Evolutionary conservation across 2,329 filamentous ascomycete genomes (phyloP).

Genomic region (Didymellaceae sp.): DNA sequence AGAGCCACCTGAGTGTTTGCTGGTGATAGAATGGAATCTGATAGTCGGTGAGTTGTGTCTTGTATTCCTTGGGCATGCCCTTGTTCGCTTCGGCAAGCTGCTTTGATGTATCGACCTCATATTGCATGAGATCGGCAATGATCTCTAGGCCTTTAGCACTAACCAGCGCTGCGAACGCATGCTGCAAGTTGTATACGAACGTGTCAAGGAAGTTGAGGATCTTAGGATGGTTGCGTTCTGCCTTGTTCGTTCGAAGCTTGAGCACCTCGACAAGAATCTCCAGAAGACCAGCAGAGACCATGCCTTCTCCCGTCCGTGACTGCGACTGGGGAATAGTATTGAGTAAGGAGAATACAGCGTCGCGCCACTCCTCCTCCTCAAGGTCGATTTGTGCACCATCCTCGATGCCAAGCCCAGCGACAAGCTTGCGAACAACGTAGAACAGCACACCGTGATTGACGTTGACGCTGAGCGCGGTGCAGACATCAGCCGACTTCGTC

Average conservation of each 20-base stretch:
- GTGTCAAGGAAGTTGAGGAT: constrained; percentile 88
- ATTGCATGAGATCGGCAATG: constrained; percentile 85
- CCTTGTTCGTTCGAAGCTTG: constrained; percentile 78
- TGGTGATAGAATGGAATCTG: constrained; percentile 92
- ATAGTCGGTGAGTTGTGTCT: constrained; percentile 87
- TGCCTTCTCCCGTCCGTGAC: constrained; percentile 76
- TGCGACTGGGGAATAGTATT: constrained; percentile 76
- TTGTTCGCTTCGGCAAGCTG: constrained; percentile 70
- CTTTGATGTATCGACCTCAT: constrained; percentile 75
- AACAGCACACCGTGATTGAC: constrained; percentile 96
- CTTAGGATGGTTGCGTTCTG: constrained; percentile 82
- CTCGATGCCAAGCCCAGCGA: constrained; percentile 73
- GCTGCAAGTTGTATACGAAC: constrained; percentile 83
- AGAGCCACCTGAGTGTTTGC: constrained; percentile 88
- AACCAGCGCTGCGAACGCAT: constrained; percentile 83
- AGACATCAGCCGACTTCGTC: constrained; percentile 78
- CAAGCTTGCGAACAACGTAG: constrained; percentile 89
- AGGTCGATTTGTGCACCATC: constrained; percentile 60
- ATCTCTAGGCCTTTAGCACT: constrained; percentile 83
- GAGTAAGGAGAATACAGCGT: constrained; percentile 86
- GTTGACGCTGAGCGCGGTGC: constrained; percentile 89
- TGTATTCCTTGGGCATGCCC: constrained; percentile 74
- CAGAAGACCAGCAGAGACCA: constrained; percentile 88
- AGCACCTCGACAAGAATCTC: constrained; percentile 90
- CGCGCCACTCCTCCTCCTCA: constrained; percentile 87